These are phyloP conservation scores for Phytopythium chamaehyphon DNA, from an alignment of 352 stramenopile genomes.

Conservation along the genomic window DNA sequence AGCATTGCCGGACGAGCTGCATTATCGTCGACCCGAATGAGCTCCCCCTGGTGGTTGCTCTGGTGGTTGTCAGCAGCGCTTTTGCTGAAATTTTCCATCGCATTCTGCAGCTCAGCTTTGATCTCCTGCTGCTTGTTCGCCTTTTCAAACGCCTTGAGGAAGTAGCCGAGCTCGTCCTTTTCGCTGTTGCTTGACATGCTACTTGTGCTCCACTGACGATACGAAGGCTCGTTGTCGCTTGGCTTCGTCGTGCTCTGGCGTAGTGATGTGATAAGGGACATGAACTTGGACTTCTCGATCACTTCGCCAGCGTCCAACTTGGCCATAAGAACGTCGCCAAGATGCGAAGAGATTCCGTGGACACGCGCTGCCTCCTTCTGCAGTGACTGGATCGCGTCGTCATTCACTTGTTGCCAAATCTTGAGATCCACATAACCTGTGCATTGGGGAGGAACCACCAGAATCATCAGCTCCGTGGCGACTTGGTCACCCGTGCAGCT, in stretches of 20 bases:
- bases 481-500: slow-evolving; percentile 50
- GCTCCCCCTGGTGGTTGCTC: slow-evolving; percentile 18
- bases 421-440: slow-evolving; percentile 30
- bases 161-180: slow-evolving; percentile 68
- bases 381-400: slow-evolving; percentile 36
- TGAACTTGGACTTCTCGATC: slow-evolving; percentile 46
- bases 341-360: slow-evolving; percentile 31
- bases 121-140: slow-evolving; percentile 50
- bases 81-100: slow-evolving; percentile 33
- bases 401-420: slow-evolving; percentile 33
- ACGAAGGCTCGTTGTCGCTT: slow-evolving; percentile 7
- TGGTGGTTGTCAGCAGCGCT: slow-evolving; percentile 24
- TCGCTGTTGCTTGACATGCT: slow-evolving; percentile 28
- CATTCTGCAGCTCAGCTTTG: slow-evolving; percentile 37
- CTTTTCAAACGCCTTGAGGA: slow-evolving; percentile 66
- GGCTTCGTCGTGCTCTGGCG: slow-evolving; percentile 27
- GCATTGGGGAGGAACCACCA: slow-evolving; percentile 41
- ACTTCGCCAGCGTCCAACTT: slow-evolving; percentile 41
- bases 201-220: slow-evolving; percentile 23
- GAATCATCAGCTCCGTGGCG: slow-evolving; percentile 42
- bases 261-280: slow-evolving; percentile 41
- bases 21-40: slow-evolving; percentile 2
- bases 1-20: not conserved
- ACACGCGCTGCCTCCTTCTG: slow-evolving; percentile 35
- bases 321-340: slow-evolving; percentile 49